A percentile compares a stretch with the other conserved stretches of the same genome.
Evolutionary conservation across 2,329 filamentous ascomycete species (phyloP).

Genomic region (Cladosporium sp.): DNA sequence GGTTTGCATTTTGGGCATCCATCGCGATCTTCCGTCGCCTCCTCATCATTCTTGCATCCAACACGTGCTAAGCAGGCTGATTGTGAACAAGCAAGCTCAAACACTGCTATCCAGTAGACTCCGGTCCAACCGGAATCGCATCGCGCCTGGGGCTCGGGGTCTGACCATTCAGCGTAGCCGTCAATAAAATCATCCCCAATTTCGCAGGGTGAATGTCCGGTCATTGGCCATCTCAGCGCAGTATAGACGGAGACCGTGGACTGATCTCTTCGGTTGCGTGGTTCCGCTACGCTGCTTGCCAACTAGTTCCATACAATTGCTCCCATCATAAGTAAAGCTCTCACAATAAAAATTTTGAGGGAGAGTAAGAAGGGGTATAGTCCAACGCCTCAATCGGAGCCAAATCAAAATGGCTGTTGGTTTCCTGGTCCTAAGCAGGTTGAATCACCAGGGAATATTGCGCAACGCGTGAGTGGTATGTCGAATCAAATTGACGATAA

Average conservation of each 20-base stretch:
- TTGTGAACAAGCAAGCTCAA: neutral
- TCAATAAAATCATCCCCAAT: neutral
- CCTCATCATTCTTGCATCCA: neutral
- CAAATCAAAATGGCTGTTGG: neutral
- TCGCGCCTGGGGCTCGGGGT: neutral
- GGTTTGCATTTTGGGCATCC: neutral
- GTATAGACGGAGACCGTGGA: neutral
- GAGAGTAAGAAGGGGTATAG: constrained; percentile 1
- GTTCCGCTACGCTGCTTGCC: neutral
- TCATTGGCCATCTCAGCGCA: neutral
- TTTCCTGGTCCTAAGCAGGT: neutral
- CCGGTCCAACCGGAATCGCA: neutral
- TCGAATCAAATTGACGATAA: neutral
- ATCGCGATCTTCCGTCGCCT: neutral
- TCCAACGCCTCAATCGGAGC: neutral
- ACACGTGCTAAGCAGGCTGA: neutral
- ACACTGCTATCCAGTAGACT: neutral
- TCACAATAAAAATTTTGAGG: neutral
- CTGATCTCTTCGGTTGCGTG: neutral
- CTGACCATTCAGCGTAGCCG: neutral
- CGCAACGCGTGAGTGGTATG: neutral
- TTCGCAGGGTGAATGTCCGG: neutral
- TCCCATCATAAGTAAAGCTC: neutral
- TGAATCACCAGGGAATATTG: neutral
- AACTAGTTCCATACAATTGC: neutral